Evolutionary conservation across 2,329 filamentous ascomycete genomes (phyloP).

Genomic region (Leptographium flavum): DNA sequence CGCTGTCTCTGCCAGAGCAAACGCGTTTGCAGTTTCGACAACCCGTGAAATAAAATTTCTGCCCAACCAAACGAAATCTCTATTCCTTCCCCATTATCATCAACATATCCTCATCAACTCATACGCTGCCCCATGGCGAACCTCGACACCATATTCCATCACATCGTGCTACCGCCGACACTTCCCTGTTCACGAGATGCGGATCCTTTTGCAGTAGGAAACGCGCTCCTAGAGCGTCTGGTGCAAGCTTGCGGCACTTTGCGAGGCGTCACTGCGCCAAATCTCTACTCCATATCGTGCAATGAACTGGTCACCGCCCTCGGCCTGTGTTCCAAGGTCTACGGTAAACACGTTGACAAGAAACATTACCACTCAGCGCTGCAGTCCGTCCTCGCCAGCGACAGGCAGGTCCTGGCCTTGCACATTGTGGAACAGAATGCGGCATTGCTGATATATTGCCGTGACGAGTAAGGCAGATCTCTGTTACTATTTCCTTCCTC

Average conservation of each 20-base stretch:
- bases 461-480: slow-evolving; percentile 8
- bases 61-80: no score
- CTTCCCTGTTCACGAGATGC: slow-evolving; percentile 4
- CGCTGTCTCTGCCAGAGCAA: no score
- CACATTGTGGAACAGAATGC: slow-evolving; percentile 17
- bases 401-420: background rate
- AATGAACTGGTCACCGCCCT: background rate
- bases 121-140: background rate
- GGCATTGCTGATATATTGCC: slow-evolving; percentile 16
- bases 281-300: no score
- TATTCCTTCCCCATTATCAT: no score
- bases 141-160: slow-evolving; percentile 5
- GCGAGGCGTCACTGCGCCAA: background rate
- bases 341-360: background rate
- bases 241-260: background rate
- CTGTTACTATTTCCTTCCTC: background rate
- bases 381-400: background rate
- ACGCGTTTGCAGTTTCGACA: no score
- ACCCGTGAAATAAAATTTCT: no score
- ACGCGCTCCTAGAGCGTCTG: slow-evolving; percentile 1
- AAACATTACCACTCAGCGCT: background rate
- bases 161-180: slow-evolving; percentile 7
- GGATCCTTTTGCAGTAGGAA: background rate
- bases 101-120: no score
- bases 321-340: background rate